Evolutionary conservation across 345 rosid species (phyloP), one percentile per base, ranked within the genome.

Genomic region (Eucalyptus coolabah): DNA sequence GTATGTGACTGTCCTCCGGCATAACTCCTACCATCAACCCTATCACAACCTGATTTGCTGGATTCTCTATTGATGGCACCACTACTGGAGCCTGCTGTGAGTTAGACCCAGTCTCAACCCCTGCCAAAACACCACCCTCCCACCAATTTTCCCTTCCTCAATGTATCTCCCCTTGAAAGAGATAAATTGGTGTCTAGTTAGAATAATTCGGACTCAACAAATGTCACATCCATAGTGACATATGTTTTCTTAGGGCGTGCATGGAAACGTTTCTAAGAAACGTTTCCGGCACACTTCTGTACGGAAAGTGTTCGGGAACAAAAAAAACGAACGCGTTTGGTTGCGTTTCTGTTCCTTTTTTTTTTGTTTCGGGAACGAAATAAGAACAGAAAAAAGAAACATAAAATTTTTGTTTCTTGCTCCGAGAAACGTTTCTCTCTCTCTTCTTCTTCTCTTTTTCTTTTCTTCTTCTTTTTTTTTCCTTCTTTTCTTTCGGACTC

Each of bases 1-100:
- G 1, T 9, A 14, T 0, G 3, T 30, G 72, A 65, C 3, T 14
- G 7, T 65, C 37, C 18, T 65, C 72, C 1, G 4, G 5, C 5
- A 3, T 3, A 65, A n/a, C 19, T 65, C 18, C 5, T 30, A 1
- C 5, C 34, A 0, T 63, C 3, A 5, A 8, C 72, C 72, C 2
- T 63, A 1, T 63, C 32, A 63, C 3, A 3, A 1, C 34, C 2
- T 14, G 5, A 63, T 30, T 14, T 30, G 18, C 1, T 63, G 0
- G 1, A 13, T 7, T 63, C 4, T 63, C 69, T 63, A 6, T 30
- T 2, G 34, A 63, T 12, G 34, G 8, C 69, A 63, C 72, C 34
- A 65, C 5, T 30, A 1, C 0, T 1, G 3, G 10, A 8, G 37
- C 16, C 5, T 14, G 21, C 21, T 3, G 0, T n/a, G 37, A 65